Evolutionary conservation across 2,329 filamentous ascomycete genomes (phyloP), one percentile per base, ranked within the genome.

Genomic region (Sporothrix sp.): DNA sequence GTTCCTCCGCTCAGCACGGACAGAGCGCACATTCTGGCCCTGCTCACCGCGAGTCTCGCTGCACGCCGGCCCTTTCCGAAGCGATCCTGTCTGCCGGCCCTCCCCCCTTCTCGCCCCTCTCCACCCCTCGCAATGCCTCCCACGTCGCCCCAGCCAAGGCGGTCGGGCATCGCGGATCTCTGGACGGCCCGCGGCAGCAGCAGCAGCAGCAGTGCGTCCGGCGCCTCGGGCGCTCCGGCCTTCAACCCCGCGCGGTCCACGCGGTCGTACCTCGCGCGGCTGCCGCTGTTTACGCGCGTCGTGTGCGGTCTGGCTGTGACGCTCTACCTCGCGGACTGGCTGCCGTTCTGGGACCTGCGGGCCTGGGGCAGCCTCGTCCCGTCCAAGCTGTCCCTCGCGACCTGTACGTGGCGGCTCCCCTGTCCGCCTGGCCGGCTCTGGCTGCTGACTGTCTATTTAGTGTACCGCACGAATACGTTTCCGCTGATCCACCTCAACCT

Each of bases 391-490:
- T 76, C 77, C 45, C 65, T 95, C 37, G 69, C 73, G 35, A 80
- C 81, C 47, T 82, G 89, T 93, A 73, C 58, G 82, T 75, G 32
- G 33, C n/a, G n/a, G n/a, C n/a, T n/a, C 14, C 25, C n/a, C 27
- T 18, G 18, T 8, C 18, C 27, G n/a, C 10, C 35, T 7, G 30
- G 3, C 23, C 10, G 13, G 1, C 2, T 11, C 3, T n/a, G 36
- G 2, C 23, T 27, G 7, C 13, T 8, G 36, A n/a, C 25, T 25
- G n/a, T 23, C 43, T 20, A 27, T 16, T 9, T 65, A 95, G 90
- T 95, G 71, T 91, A 96, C 68, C 83, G 93, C 54, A 76, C 95
- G 32, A 96, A 95, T 64, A 94, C 91, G 0, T 98, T 88, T 63
- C 88, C 90, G 1, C 72, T 98, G 51, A 81, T 96, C 54, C 93